phyloP scores from a whole-genome alignment of 345 rosid species.

The Syzygium oleosum region DNA sequence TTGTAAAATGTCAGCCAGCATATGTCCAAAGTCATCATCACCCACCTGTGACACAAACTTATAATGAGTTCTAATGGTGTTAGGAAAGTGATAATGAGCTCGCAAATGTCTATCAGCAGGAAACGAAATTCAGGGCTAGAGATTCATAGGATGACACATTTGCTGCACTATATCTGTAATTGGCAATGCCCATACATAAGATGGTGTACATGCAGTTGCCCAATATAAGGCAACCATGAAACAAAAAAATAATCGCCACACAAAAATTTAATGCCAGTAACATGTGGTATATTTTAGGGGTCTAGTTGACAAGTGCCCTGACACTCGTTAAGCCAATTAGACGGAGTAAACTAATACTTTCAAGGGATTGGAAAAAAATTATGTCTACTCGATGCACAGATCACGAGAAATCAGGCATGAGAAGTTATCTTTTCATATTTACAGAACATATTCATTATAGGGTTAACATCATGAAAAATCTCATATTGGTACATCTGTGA shows the following conservation, averaged over 20 bases:
- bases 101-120: not conserved
- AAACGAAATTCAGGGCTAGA: not conserved
- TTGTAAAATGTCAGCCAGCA: constrained; percentile 68
- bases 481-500: too few species aligned
- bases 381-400: not conserved
- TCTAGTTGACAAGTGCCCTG: not conserved
- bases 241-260: not conserved
- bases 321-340: not conserved
- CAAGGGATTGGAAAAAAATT: not conserved
- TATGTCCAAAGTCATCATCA: constrained; percentile 85
- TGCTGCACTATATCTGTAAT: not conserved
- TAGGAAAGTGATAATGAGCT: not conserved
- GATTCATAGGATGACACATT: not conserved
- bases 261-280: not conserved
- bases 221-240: not conserved
- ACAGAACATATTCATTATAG: not conserved
- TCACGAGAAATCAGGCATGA: not conserved
- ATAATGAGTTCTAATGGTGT: not conserved
- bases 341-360: not conserved
- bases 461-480: too few species aligned
- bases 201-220: not conserved
- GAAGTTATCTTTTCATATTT: not conserved
- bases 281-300: not conserved
- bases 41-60: constrained; percentile 30
- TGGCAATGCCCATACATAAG: not conserved